Percentiles rank a stretch among this genome's conserved stretches.
These are phyloP conservation scores for Mytilinidion resinicola DNA, from an alignment of 495 filamentous ascomycete species.

Conservation along the genomic window DNA sequence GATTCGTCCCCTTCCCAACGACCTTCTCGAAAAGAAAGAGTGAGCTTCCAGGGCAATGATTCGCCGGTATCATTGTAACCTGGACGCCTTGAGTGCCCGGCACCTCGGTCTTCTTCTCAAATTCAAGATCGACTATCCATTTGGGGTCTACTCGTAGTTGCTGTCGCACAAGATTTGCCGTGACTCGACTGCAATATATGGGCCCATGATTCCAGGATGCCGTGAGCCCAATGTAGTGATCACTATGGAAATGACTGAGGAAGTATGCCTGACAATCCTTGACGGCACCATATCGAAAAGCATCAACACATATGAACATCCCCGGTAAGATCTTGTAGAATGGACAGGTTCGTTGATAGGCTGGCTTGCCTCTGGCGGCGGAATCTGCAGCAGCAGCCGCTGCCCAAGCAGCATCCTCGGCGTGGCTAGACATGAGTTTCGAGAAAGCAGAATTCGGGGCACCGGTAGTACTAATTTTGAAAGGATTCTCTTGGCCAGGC, in stretches of 20 bases:
- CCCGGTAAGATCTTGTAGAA: conserved; percentile 98
- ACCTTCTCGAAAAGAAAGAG: conserved; percentile 86
- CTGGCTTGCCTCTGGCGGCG: conserved; percentile 76
- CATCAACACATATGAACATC: conserved; percentile 88
- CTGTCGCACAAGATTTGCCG: conserved; percentile 78
- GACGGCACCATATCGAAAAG: conserved; percentile 91
- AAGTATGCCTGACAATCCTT: conserved; percentile 93
- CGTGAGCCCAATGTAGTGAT: conserved; percentile 91
- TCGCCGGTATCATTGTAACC: conserved; percentile 93
- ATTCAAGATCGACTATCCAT: conserved; percentile 79
- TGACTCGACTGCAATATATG: conserved; percentile 92
- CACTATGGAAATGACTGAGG: conserved; percentile 94
- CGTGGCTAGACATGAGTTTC: conserved; percentile 84
- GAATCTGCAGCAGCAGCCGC: conserved; percentile 73
- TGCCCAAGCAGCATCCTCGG: conserved; percentile 86
- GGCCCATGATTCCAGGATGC: conserved; percentile 86
- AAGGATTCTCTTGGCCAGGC: conserved; percentile 72
- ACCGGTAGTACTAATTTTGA: conserved; percentile 43
- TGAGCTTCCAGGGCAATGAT: conserved; percentile 94
- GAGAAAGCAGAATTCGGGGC: conserved; percentile 66
- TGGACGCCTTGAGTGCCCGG: conserved; percentile 71
- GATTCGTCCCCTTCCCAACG: conserved; percentile 51
- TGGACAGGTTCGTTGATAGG: conserved; percentile 84
- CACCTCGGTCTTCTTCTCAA: conserved; percentile 73
- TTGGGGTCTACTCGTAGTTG: conserved; percentile 81